Conservation (phyloP, 176 grass and related monocot genomes). For the Phoenix roebelenii region DNA sequence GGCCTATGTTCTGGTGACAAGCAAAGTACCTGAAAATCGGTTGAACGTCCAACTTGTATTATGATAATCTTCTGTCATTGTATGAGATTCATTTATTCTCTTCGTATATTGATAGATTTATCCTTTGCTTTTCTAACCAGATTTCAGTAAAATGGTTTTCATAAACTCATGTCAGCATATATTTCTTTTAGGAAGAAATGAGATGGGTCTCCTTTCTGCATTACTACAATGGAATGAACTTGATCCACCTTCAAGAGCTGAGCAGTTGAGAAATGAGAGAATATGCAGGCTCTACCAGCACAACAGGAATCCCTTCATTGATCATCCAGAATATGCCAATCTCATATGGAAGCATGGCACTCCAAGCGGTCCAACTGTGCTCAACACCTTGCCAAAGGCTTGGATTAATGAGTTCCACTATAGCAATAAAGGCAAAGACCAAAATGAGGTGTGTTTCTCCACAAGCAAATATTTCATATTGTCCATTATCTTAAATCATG, state of each 20-base stretch:
- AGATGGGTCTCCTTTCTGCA: slow-evolving; percentile 63
- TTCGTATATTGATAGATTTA: too few species aligned
- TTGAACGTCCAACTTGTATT: too few species aligned
- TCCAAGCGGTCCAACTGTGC: slow-evolving; percentile 9
- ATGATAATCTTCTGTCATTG: too few species aligned
- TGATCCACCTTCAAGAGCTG: slow-evolving; percentile 55
- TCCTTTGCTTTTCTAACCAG: neutral
- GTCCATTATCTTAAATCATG: neutral
- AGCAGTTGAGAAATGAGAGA: slow-evolving; percentile 51
- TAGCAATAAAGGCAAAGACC: slow-evolving; percentile 29
- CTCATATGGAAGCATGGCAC: slow-evolving; percentile 41
- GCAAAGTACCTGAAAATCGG: too few species aligned
- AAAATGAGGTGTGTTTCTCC: slow-evolving; percentile 21
- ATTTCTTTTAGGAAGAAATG: slow-evolving; percentile 33
- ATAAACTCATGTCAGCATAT: slow-evolving; percentile 6
- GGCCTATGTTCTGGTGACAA: too few species aligned
- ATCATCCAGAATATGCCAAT: slow-evolving; percentile 71
- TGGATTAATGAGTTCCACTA: slow-evolving; percentile 41
- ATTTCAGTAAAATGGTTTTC: neutral
- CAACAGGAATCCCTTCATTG: slow-evolving; percentile 71
- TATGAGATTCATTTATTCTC: too few species aligned
- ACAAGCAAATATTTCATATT: neutral
- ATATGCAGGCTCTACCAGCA: slow-evolving; percentile 63
- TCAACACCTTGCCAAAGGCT: neutral
- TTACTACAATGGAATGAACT: slow-evolving; percentile 62